Base-by-base conservation (phyloP, 257 asterid genomes). In the Solanum lycopersicoides region DNA sequence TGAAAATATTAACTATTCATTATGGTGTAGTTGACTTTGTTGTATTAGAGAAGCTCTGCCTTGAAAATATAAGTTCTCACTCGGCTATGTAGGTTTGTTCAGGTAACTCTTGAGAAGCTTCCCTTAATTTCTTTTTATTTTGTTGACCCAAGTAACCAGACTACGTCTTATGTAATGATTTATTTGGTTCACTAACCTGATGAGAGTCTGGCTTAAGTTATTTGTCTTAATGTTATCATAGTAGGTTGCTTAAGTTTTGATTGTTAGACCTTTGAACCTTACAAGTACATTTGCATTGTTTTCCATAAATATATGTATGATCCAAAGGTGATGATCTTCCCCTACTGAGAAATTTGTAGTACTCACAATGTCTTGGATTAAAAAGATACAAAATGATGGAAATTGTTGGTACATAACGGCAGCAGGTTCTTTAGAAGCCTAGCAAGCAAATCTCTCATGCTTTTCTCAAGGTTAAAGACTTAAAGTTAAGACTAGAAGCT, bases 61-160 rank as follows among this genome's bases (percentile, higher is more conserved):
- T 28, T 1, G 30, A 28, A 28, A 28, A 28, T 28, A 28, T 1
- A 28, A 28, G 30, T 28, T 28, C 30, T 28, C 30, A 28, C 30
- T 28, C 30, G 30, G 30, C 30, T 28, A 28, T 28, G 30, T 28
- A 28, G 30, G 1, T 28, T 28, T 28, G 30, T 28, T 28, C 30
- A 28, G 30, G 98, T 97, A 92, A 87, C 66, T 88, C 41, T 77
- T 47, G 59, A 47, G 23, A 16, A 53, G 63, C 63, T 53, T 53
- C 63, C 23, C 30, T 53, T 53, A 18, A 53, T 59, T 75, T 1
- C 25, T 74, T 18, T 18, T n/a, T 18, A 6, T 53, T 53, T 13
- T 25, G 50, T 28, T 76, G 47, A 44, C 63, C 56, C 66, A 56
- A 37, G 73, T 32, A 14, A 30, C 63, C 14, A 5, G 37, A 86